Percentiles rank a stretch among this genome's conserved stretches.
Conservation (phyloP, 1,139 yeast genomes). For the Lodderomyces oxycetoniae region DNA sequence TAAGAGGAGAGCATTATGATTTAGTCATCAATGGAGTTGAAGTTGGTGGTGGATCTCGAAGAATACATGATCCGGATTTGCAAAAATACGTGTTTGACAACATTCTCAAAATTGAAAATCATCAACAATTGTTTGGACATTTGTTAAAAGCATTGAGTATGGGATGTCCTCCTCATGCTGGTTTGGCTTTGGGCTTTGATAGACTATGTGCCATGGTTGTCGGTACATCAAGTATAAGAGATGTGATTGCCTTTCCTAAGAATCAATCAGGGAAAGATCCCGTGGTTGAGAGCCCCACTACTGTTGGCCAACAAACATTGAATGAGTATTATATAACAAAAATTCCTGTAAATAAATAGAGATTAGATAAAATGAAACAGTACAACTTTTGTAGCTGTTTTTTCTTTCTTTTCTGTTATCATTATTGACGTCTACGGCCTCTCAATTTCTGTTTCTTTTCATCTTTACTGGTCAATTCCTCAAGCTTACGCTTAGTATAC, state of each 20-base stretch:
- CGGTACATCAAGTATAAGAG: slow-evolving; percentile 73
- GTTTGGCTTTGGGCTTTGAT: slow-evolving; percentile 92
- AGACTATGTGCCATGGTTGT: slow-evolving; percentile 85
- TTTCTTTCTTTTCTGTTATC: neutral
- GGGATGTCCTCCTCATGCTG: slow-evolving; percentile 99
- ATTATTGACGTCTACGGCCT: slow-evolving; percentile 24
- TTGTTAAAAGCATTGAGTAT: slow-evolving; percentile 71
- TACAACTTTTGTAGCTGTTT: neutral
- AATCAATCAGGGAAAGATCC: slow-evolving; percentile 84
- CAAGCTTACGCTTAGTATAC: slow-evolving; percentile 19
- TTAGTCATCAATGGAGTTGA: slow-evolving; percentile 92
- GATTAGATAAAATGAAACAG: neutral
- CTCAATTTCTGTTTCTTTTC: slow-evolving; percentile 24
- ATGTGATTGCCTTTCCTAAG: slow-evolving; percentile 95
- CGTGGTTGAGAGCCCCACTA: slow-evolving; percentile 81
- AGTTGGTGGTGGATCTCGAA: slow-evolving; percentile 94
- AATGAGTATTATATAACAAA: slow-evolving; percentile 42
- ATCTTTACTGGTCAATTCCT: slow-evolving; percentile 15
- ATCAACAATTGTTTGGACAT: slow-evolving; percentile 77
- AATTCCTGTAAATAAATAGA: slow-evolving; percentile 10
- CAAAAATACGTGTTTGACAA: slow-evolving; percentile 66
- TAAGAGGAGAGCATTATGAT: slow-evolving; percentile 92
- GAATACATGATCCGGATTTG: slow-evolving; percentile 80
- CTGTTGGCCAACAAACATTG: slow-evolving; percentile 48
- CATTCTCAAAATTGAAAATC: slow-evolving; percentile 51